A percentile compares a stretch with the other conserved stretches of the same genome.
These are phyloP conservation scores for Coemansia guatemalensis DNA, from an alignment of 192 early-diverging fungal genomes.

Conservation along the genomic window DNA sequence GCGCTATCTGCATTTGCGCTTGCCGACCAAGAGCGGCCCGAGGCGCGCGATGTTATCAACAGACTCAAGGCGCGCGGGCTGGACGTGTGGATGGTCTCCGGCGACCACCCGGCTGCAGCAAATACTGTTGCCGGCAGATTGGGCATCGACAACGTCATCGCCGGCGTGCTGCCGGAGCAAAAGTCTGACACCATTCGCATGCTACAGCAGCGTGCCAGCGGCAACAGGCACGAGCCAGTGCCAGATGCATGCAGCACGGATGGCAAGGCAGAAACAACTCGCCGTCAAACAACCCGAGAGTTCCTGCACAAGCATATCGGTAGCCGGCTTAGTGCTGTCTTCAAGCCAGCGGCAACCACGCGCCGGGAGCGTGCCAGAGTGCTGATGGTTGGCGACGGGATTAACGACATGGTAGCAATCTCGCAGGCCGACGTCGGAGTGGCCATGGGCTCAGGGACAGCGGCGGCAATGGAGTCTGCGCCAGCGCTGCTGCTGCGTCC, in stretches of 20 bases:
- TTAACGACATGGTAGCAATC: conserved; percentile 92
- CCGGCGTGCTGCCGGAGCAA: conserved; percentile 85
- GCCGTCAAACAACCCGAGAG: not conserved
- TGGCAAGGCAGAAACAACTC: not conserved
- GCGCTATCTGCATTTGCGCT: conserved; percentile 72
- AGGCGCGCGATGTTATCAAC: conserved; percentile 68
- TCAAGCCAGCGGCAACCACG: not conserved
- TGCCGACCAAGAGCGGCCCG: conserved; percentile 81
- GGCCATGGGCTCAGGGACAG: conserved; percentile 85
- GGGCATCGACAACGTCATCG: conserved; percentile 88
- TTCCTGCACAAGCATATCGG: not conserved
- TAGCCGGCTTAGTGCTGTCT: not conserved
- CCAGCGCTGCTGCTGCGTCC: conserved; percentile 79
- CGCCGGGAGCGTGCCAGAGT: conserved; percentile 57
- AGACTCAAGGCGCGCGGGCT: conserved; percentile 73
- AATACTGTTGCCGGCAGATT: conserved; percentile 72
- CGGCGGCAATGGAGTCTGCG: conserved; percentile 89
- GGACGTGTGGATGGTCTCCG: conserved; percentile 87
- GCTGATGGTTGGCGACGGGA: conserved; percentile 94
- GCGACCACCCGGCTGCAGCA: conserved; percentile 84
- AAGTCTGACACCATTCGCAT: conserved; percentile 74
- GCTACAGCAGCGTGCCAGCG: conserved; percentile 59
- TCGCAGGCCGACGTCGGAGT: conserved; percentile 90
- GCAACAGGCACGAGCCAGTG: not conserved
- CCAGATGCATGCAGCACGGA: not conserved